Conservation (phyloP, 1,284 basidiomycete species). For the Malassezia psittaci region DNA sequence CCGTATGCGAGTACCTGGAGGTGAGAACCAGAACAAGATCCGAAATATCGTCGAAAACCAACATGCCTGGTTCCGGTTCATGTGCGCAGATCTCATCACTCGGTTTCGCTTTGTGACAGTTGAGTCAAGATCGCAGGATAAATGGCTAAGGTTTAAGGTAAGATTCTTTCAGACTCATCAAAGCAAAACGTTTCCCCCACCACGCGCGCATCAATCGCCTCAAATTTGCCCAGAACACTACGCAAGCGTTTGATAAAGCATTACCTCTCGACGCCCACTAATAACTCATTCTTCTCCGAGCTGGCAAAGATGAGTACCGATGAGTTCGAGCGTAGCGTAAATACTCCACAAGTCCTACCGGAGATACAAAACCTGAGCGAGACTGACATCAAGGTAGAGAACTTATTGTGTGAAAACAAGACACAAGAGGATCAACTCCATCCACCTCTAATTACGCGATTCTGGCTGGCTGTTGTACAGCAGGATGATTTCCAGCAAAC, state of each 20-base stretch:
- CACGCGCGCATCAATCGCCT: slow-evolving; percentile 25
- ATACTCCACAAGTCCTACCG: not conserved
- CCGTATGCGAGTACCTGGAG: slow-evolving; percentile 76
- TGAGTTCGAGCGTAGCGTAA: slow-evolving; percentile 16
- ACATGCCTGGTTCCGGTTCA: slow-evolving; percentile 67
- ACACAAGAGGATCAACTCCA: not conserved
- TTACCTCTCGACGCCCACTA: slow-evolving; percentile 6
- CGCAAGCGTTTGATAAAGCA: slow-evolving; percentile 20
- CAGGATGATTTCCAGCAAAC: slow-evolving; percentile 28
- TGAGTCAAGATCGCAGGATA: slow-evolving; percentile 19
- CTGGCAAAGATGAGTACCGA: slow-evolving; percentile 1
- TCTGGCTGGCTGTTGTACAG: slow-evolving; percentile 31
- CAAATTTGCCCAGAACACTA: slow-evolving; percentile 27
- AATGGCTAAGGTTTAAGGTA: slow-evolving; percentile 18
- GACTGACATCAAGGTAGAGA: not conserved
- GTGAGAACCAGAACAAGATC: slow-evolving; percentile 90
- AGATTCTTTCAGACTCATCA: not conserved
- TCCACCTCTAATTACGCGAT: slow-evolving; percentile 19
- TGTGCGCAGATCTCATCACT: slow-evolving; percentile 60
- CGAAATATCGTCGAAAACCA: slow-evolving; percentile 62
- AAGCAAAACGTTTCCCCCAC: slow-evolving; percentile 28
- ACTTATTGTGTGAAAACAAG: slow-evolving; percentile 12
- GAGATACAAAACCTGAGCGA: not conserved
- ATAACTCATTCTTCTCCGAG: slow-evolving; percentile 30
- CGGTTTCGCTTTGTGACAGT: slow-evolving; percentile 35